Evolutionary conservation across 306 rosid species (phyloP), one percentile per base, ranked within the genome.

Genomic region (Boehmeria nivea): DNA sequence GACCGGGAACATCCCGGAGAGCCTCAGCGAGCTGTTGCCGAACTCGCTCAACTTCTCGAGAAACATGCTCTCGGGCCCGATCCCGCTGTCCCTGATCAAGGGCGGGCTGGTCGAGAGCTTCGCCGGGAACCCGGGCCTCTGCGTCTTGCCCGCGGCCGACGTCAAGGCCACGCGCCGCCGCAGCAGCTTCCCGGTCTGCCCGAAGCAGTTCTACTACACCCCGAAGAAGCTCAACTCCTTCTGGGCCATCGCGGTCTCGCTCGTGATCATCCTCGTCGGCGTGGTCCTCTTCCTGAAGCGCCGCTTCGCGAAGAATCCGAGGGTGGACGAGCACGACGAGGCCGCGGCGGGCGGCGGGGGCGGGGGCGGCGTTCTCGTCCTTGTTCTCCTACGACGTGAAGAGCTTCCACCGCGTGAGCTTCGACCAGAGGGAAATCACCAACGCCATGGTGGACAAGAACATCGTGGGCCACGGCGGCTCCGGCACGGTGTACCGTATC

Each of bases 31-130:
- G 8, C 54, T 93, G 67, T 47, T 93, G 17, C 96, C 96, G 1
- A 93, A 85, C 61, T 93, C 95, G 0, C 83, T 93, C 64, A 87
- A 93, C 69, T 83, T 93, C 67, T 85, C 99, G 9, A 80, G 85
- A 59, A 93, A 93, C 48, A 61, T 57, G 31, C 94, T 93, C 43
- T 81, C 88, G 0, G 99, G 99, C 66, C 96, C 89, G 33, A 77
- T 93, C 64, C 99, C 99, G 43, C 72, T 54, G 1, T 81, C 80
- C 3, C 16, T 93, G 54, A 70, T 93, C 64, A 83, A 85, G 63
- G 95, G 81, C 11, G 99, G 99, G 5, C 74, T 93, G 17, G 76
- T 79, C 2, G 99, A 93, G 69, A 93, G 99, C 75, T 87, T 93
- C 54, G 56, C 94, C 3, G 94, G 88, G 18, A 93, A 93, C 48